Base-by-base conservation (phyloP, 352 stramenopile genomes). In the Aphanomyces cochlioides region DNA sequence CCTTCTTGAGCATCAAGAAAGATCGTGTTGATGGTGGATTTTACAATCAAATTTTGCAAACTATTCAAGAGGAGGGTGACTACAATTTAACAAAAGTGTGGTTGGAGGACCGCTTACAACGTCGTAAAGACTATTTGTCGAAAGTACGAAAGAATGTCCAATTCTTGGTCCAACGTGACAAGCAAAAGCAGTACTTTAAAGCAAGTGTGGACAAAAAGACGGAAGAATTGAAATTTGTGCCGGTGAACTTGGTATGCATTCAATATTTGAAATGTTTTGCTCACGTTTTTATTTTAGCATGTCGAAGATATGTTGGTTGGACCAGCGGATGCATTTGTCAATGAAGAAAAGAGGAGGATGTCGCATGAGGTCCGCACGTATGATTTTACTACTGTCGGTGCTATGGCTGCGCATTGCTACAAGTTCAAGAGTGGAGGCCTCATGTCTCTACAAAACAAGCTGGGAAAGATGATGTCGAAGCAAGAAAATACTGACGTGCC, bases 171-270 rank as follows among this genome's bases (percentile, higher is more conserved):
- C 90, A 92, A 48, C 86, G 86, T 19, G 86, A 94, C 75, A 94
- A 94, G 66, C 82, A 95, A 80, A 93, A 93, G 60, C 81, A 88
- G 58, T 93, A 94, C 50, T 95, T 95, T 77, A 95, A 95, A 73
- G 85, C 88, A 4, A 94, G 86, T 63, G 84, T 93, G 15, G 88
- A 93, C 69, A 95, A 93, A 61, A 94, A 94, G 61, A 90, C 82
- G 15, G 69, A 79, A 0, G 86, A 92, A 21, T 72, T 95, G 69
- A 85, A 85, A 1, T 95, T 95, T 47, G 84, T 95, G 36, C 88
- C 88, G 13, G 91, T 94, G 66, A 95, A 95, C 47, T 77, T 95
- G 73, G 54, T 61, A 61, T 17, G 54, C n/a, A 43, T 41, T 41
- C 17, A 40, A 39, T 61, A 17, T 6, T 13, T 13, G 8, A 41